phyloP scores from a whole-genome alignment of 768 basidiomycete genomes.

The Strobilomyces dryophilus region DNA sequence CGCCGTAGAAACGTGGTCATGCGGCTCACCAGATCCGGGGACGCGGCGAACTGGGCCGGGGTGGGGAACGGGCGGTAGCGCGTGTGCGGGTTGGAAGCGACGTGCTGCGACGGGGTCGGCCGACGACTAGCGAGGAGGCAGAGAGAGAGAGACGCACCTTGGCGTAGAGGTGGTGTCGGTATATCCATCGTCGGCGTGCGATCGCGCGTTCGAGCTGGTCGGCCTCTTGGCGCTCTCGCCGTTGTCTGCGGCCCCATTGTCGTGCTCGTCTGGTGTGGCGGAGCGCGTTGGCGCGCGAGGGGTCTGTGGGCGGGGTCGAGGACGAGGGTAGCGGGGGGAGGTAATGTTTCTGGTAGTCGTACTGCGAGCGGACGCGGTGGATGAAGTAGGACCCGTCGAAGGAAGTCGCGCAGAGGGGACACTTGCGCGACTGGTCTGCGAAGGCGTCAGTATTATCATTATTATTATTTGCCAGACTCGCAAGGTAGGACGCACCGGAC shows the following conservation, averaged over 20 bases:
- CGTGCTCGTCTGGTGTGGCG: conserved; percentile 37
- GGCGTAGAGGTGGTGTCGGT: conserved; percentile 73
- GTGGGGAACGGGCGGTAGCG: conserved; percentile 89
- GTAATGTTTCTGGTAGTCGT: conserved; percentile 80
- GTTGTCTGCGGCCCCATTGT: conserved; percentile 52
- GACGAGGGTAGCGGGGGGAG: conserved; percentile 61
- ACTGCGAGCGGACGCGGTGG: conserved; percentile 71
- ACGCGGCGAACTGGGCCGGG: conserved; percentile 76
- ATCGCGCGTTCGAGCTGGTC: conserved; percentile 78
- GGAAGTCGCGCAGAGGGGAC: conserved; percentile 67
- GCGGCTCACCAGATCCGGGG: conserved; percentile 67
- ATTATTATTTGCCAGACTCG: too few species aligned
- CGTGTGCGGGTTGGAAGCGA: conserved; percentile 83
- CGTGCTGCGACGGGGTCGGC: conserved; percentile 54
- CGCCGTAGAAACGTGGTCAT: conserved; percentile 79
- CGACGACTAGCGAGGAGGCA: neutral
- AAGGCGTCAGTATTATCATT: too few species aligned
- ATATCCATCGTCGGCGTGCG: conserved; percentile 72
- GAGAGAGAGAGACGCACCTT: conserved; percentile 54
- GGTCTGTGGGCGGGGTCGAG: conserved; percentile 33
- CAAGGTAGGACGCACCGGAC: conserved; percentile 68
- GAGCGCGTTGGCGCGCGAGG: conserved; percentile 27
- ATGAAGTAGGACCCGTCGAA: conserved; percentile 71
- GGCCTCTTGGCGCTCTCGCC: conserved; percentile 49
- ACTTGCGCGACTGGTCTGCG: conserved; percentile 71